A percentile compares a stretch with the other conserved stretches of the same genome.
Evolutionary conservation across 176 grass and related monocot species (phyloP).

Genomic region (Eremochloa ophiuroides): DNA sequence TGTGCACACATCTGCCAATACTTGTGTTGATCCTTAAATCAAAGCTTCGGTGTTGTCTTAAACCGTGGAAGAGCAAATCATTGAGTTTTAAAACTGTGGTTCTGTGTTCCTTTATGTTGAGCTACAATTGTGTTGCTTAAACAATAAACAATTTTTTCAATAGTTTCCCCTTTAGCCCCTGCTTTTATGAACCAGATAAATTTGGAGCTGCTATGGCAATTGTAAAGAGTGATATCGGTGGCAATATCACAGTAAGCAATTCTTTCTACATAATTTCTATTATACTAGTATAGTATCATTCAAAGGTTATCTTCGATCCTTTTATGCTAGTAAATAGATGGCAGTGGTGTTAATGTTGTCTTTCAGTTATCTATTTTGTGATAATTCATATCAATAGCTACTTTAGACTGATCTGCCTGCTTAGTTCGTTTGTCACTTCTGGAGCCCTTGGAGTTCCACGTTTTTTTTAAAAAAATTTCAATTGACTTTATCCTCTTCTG

Average conservation of each 20-base stretch:
- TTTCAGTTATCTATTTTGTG: not conserved
- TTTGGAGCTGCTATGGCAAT: slow-evolving; percentile 96
- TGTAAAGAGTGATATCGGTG: slow-evolving; percentile 89
- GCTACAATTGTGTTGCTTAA: not conserved
- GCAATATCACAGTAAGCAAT: slow-evolving; percentile 87
- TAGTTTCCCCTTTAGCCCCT: slow-evolving; percentile 1
- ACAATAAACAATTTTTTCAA: not conserved
- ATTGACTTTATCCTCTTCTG: slow-evolving; percentile 2
- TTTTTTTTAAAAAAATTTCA: not conserved
- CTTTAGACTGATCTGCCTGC: not conserved
- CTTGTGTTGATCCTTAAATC: not conserved
- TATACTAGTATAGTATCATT: not conserved
- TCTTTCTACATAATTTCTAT: slow-evolving; percentile 10
- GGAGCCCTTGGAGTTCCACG: not conserved
- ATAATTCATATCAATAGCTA: not conserved
- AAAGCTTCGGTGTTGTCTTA: not conserved
- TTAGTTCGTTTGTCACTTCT: not conserved
- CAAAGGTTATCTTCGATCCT: not conserved
- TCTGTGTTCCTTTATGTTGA: not conserved
- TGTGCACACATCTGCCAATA: not conserved
- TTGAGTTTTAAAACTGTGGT: not conserved
- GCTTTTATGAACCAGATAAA: slow-evolving; percentile 56
- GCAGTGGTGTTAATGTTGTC: not conserved
- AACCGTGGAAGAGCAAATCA: not conserved
- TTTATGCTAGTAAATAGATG: not conserved